Evolutionary conservation across 257 asterid genomes (phyloP).

Genomic region (Perilla frutescens): DNA sequence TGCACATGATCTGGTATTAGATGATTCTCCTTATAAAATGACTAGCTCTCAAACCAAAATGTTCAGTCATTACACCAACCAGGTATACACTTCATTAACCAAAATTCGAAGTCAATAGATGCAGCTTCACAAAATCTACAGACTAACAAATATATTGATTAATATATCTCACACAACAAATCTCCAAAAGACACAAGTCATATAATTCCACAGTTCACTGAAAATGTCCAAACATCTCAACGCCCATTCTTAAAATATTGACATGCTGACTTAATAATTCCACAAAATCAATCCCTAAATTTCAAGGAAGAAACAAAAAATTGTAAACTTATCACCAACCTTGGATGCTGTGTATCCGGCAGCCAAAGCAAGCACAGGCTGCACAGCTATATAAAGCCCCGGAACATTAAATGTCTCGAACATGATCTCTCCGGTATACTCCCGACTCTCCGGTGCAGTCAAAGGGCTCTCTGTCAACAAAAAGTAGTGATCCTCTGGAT

Average conservation of each 20-base stretch:
- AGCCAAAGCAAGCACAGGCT: conserved; percentile 98
- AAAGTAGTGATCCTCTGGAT: conserved; percentile 98
- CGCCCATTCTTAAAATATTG: not conserved
- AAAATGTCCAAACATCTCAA: conserved; percentile 1
- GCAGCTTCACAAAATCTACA: conserved; percentile 13
- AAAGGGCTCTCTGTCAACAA: conserved; percentile 92
- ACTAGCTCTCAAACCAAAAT: conserved; percentile 6
- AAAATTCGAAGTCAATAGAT: not conserved
- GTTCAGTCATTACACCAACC: not conserved
- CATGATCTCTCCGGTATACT: conserved; percentile 97
- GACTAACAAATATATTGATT: not conserved
- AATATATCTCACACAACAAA: not conserved
- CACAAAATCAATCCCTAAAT: conserved; percentile 24
- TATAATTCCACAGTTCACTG: conserved; percentile 14
- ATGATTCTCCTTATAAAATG: conserved; percentile 11
- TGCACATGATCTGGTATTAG: conserved; percentile 1
- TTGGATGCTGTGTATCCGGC: conserved; percentile 98
- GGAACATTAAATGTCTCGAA: conserved; percentile 97
- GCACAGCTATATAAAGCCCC: conserved; percentile 94
- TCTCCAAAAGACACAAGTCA: not conserved
- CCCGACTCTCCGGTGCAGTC: conserved; percentile 96
- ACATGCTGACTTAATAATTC: conserved; percentile 20
- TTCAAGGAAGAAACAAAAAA: conserved; percentile 6
- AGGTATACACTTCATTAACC: not conserved
- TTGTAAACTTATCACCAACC: conserved; percentile 54